These are phyloP conservation scores for Collariella sp. DNA, from an alignment of 495 filamentous ascomycete genomes.

Conservation along the genomic window DNA sequence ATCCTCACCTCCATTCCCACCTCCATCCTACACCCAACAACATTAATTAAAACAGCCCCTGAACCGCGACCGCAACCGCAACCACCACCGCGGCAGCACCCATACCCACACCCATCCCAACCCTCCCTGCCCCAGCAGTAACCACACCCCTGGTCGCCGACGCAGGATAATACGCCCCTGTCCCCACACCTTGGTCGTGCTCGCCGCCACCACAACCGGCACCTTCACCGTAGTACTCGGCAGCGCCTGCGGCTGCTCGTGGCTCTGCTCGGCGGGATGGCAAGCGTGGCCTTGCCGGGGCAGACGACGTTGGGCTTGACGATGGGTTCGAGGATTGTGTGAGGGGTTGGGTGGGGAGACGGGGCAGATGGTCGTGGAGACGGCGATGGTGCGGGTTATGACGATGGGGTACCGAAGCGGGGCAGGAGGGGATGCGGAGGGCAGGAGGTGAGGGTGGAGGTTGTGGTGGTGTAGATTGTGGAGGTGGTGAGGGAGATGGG, in stretches of 20 bases:
- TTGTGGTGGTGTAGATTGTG: slow-evolving; percentile 14
- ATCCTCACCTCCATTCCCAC: not conserved
- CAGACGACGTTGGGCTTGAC: not conserved
- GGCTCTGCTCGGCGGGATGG: not conserved
- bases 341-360: not conserved
- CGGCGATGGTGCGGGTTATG: slow-evolving; percentile 24
- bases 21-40: not conserved
- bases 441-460: slow-evolving; percentile 34
- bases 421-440: slow-evolving; percentile 40
- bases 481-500: slow-evolving; percentile 5
- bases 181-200: not conserved
- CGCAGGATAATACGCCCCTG: not conserved
- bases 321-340: not conserved
- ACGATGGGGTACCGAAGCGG: slow-evolving; percentile 34
- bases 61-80: no score
- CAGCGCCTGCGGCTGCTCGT: no score
- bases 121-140: not conserved
- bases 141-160: no score
- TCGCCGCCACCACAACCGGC: not conserved
- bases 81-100: no score
- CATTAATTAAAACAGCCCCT: no score
- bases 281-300: not conserved
- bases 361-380: slow-evolving; percentile 22
- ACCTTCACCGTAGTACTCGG: not conserved
- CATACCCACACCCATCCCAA: not conserved